phyloP scores from a whole-genome alignment of 352 stramenopile species.

The Lagenidium sp. region DNA sequence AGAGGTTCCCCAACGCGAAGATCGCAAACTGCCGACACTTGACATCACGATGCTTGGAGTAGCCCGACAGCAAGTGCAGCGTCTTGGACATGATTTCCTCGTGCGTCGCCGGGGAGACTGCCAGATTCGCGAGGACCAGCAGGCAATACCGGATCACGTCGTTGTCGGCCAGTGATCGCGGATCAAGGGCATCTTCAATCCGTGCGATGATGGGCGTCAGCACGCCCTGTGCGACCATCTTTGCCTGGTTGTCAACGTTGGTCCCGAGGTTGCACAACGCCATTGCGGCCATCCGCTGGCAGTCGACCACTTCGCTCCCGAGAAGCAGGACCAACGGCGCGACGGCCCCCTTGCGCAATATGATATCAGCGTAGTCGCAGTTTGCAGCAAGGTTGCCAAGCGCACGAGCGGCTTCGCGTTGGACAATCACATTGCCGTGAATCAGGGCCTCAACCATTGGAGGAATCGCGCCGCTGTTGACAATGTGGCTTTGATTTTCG shows the following conservation, averaged over 20 bases:
- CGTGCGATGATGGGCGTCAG: slow-evolving; percentile 85
- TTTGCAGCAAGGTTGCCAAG: slow-evolving; percentile 94
- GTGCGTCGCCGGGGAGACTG: slow-evolving; percentile 81
- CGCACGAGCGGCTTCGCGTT: slow-evolving; percentile 89
- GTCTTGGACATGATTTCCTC: slow-evolving; percentile 63
- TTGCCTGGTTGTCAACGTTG: slow-evolving; percentile 91
- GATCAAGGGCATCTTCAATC: slow-evolving; percentile 87
- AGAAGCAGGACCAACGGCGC: slow-evolving; percentile 84
- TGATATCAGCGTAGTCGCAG: slow-evolving; percentile 91
- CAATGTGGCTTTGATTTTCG: slow-evolving; percentile 90
- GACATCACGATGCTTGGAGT: slow-evolving; percentile 92
- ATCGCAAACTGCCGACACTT: slow-evolving; percentile 96
- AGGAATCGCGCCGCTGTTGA: slow-evolving; percentile 84
- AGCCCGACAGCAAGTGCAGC: slow-evolving; percentile 87
- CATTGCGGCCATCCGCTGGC: slow-evolving; percentile 94
- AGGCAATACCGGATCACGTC: slow-evolving; percentile 94
- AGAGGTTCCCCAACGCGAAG: slow-evolving; percentile 94
- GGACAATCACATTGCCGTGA: slow-evolving; percentile 66
- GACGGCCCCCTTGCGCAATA: slow-evolving; percentile 84
- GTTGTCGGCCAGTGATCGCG: slow-evolving; percentile 88
- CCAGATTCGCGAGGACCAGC: slow-evolving; percentile 91
- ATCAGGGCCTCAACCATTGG: slow-evolving; percentile 79
- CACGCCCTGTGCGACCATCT: slow-evolving; percentile 85
- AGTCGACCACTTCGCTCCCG: slow-evolving; percentile 85
- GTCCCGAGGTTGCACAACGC: slow-evolving; percentile 92